phyloP scores from a whole-genome alignment of 1,284 basidiomycete species.

The Puccinia coronata region DNA sequence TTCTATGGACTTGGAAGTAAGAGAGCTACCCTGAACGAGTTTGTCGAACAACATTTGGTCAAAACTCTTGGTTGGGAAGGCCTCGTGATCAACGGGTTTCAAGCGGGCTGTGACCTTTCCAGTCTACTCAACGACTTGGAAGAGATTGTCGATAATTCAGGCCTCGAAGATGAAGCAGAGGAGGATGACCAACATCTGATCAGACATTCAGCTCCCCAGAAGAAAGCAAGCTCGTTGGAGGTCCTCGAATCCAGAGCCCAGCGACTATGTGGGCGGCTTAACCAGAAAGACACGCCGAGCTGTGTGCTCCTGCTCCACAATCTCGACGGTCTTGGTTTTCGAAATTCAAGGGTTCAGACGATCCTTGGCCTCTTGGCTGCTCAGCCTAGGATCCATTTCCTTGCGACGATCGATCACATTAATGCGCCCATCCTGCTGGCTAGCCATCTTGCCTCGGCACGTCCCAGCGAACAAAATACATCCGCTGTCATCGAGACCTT shows the following conservation, averaged over 20 bases:
- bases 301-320: slow-evolving; percentile 83
- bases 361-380: slow-evolving; percentile 71
- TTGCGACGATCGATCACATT: slow-evolving; percentile 81
- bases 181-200: neutral
- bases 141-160: slow-evolving; percentile 5
- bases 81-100: slow-evolving; percentile 76
- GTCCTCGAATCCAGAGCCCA: slow-evolving; percentile 53
- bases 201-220: neutral
- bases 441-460: slow-evolving; percentile 55
- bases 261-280: slow-evolving; percentile 48
- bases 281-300: slow-evolving; percentile 53
- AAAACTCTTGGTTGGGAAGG: slow-evolving; percentile 20
- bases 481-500: slow-evolving; percentile 48
- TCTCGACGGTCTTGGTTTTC: slow-evolving; percentile 74
- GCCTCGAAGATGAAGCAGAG: neutral
- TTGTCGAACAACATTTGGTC: slow-evolving; percentile 68
- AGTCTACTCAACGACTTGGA: slow-evolving; percentile 72
- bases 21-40: slow-evolving; percentile 70
- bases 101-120: slow-evolving; percentile 69
- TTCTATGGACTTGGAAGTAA: slow-evolving; percentile 88
- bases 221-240: slow-evolving; percentile 34
- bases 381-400: slow-evolving; percentile 70
- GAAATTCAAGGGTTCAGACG: slow-evolving; percentile 66
- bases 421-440: slow-evolving; percentile 74
- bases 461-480: slow-evolving; percentile 52